Percentiles rank a stretch among this genome's conserved stretches.
Evolutionary conservation across 2,329 filamentous ascomycete species (phyloP).

Genomic region (Colletotrichum sojae): DNA sequence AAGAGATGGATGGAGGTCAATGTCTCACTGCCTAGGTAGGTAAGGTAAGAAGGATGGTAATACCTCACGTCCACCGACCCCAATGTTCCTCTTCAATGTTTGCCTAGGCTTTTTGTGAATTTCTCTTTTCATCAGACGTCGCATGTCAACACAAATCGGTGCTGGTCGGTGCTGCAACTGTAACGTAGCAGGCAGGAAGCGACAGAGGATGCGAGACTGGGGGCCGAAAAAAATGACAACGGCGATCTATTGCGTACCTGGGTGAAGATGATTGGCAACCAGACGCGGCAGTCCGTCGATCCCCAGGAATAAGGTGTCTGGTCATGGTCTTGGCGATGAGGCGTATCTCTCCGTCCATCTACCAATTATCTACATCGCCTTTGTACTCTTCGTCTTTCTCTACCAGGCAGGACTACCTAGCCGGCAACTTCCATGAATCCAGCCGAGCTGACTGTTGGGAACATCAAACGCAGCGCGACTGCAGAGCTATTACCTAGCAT

Average conservation of each 20-base stretch:
- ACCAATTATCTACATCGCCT: neutral
- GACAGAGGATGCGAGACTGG: neutral
- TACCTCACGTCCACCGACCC: neutral
- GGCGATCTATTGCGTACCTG: constrained; percentile 3
- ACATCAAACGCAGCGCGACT: constrained; percentile 1
- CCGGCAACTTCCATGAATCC: neutral
- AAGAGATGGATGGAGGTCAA: neutral
- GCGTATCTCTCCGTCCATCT: neutral
- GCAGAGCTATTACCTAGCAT: constrained; percentile 4
- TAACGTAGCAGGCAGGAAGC: constrained; percentile 21
- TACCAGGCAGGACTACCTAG: neutral
- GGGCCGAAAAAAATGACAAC: constrained; percentile 6
- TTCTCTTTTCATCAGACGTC: neutral
- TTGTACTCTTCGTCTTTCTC: neutral
- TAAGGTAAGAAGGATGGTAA: neutral
- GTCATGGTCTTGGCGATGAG: constrained; percentile 27
- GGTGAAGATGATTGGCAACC: constrained; percentile 16
- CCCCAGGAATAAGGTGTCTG: constrained; percentile 22
- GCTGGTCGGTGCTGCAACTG: constrained; percentile 6
- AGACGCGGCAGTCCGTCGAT: constrained; percentile 32
- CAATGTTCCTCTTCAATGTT: neutral
- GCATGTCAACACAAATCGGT: neutral
- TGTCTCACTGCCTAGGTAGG: neutral
- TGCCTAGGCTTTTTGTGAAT: neutral
- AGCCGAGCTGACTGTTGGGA: neutral